Percentiles rank a stretch among this genome's conserved stretches.
phyloP scores from a whole-genome alignment of 306 rosid species.

The Acacia melanoxylon region DNA sequence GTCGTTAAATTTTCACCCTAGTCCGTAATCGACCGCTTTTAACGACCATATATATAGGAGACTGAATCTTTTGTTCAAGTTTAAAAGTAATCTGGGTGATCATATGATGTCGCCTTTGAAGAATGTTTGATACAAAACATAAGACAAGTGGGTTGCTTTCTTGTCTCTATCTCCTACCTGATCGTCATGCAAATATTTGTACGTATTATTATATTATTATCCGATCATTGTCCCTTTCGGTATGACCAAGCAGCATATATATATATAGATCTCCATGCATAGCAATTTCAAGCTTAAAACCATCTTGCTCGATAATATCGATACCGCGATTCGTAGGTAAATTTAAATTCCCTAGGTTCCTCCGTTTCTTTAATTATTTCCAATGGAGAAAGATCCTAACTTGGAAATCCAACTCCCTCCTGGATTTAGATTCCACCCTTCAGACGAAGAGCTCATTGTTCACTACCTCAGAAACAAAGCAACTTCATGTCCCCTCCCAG shows the following conservation, averaged over 20 bases:
- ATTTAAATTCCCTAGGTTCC: conserved; percentile 45
- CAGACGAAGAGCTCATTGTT: conserved; percentile 73
- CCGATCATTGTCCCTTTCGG: conserved; percentile 43
- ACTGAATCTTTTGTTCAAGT: conserved; percentile 46
- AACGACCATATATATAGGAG: conserved; percentile 17
- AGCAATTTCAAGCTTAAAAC: conserved; percentile 42
- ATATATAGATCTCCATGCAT: conserved; percentile 43
- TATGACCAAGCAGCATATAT: conserved; percentile 31
- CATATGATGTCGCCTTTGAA: conserved; percentile 31
- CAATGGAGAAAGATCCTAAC: conserved; percentile 48
- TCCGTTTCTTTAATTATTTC: conserved; percentile 26
- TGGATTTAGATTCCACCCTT: conserved; percentile 84
- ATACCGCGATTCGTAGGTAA: background rate
- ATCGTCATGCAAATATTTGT: conserved; percentile 27
- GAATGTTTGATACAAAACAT: conserved; percentile 30
- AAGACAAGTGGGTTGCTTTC: conserved; percentile 43
- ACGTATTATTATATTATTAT: conserved; percentile 27
- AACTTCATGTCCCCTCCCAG: conserved; percentile 63
- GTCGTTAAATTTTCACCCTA: conserved; percentile 20
- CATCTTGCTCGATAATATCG: conserved; percentile 46
- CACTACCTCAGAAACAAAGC: conserved; percentile 70
- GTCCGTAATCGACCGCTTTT: conserved; percentile 14
- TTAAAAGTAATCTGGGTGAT: conserved; percentile 34
- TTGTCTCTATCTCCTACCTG: conserved; percentile 13
- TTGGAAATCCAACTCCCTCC: conserved; percentile 67